Conservation (phyloP, 2,329 filamentous ascomycete species). For the Sporothrix protearum region DNA sequence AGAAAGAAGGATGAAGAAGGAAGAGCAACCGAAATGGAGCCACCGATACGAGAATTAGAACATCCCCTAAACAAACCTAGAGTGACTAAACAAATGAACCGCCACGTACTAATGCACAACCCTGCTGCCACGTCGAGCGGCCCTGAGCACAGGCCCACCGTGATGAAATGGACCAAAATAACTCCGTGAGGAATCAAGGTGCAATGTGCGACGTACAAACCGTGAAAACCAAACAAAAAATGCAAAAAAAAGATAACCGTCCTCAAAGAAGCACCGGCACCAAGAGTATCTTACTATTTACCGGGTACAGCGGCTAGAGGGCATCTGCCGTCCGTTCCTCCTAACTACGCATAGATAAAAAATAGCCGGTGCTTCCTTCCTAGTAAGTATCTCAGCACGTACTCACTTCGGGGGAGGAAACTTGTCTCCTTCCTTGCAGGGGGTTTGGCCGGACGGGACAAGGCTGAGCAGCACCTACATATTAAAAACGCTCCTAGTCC, state of each 20-base stretch:
- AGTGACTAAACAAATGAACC: too few species aligned
- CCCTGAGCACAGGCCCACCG: background rate
- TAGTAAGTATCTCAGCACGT: background rate
- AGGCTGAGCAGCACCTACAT: constrained; percentile 13
- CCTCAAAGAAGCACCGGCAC: background rate
- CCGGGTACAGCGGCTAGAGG: background rate
- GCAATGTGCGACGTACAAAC: too few species aligned
- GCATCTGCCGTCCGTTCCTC: background rate
- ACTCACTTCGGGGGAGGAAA: background rate
- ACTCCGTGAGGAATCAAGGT: background rate
- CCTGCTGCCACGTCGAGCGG: background rate
- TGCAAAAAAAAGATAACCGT: too few species aligned
- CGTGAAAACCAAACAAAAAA: background rate
- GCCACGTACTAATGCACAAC: too few species aligned
- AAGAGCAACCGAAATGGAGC: background rate
- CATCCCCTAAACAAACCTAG: background rate
- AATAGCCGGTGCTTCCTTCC: background rate
- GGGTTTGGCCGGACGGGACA: constrained; percentile 9
- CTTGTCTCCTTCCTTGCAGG: constrained; percentile 4
- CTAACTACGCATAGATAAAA: too few species aligned
- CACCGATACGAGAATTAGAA: background rate
- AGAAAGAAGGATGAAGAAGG: constrained; percentile 2
- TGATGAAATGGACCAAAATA: background rate
- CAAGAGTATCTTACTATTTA: background rate
- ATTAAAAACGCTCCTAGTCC: constrained; percentile 7